A percentile compares a stretch with the other conserved stretches of the same genome.
These are phyloP conservation scores for Neopestalotiopsis sp. DNA, from an alignment of 2,329 filamentous ascomycete genomes.

Conservation along the genomic window DNA sequence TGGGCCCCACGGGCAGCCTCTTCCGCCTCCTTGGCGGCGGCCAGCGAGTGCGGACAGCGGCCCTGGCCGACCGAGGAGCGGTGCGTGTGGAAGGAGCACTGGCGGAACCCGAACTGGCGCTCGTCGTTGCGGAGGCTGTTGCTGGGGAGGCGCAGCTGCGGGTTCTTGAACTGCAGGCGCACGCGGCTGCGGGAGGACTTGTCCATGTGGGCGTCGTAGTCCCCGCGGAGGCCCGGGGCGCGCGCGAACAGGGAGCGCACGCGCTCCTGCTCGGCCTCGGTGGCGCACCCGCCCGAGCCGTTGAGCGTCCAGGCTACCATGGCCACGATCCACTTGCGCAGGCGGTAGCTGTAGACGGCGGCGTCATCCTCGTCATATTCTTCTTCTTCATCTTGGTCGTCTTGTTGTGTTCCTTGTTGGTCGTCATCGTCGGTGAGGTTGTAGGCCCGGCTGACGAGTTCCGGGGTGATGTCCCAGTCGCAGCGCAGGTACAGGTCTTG, in stretches of 20 bases:
- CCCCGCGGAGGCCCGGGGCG: conserved; percentile 51
- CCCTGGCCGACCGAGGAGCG: conserved; percentile 58
- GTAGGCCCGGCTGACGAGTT: conserved; percentile 58
- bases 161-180: conserved; percentile 63
- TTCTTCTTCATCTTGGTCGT: neutral
- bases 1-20: neutral
- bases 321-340: conserved; percentile 64
- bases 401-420: conserved; percentile 30
- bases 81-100: conserved; percentile 66
- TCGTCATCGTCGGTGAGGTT: conserved; percentile 53
- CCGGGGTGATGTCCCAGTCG: conserved; percentile 62
- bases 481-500: conserved; percentile 63
- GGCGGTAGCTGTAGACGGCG: conserved; percentile 44
- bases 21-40: neutral
- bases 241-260: conserved; percentile 49
- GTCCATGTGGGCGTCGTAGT: conserved; percentile 56
- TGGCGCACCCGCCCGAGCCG: conserved; percentile 47
- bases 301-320: conserved; percentile 64
- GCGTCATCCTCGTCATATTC: neutral
- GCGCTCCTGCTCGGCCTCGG: conserved; percentile 36
- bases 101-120: conserved; percentile 63
- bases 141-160: conserved; percentile 61
- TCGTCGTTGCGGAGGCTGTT: conserved; percentile 62
- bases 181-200: conserved; percentile 57
- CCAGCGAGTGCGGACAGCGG: conserved; percentile 51